Base-by-base conservation (phyloP, 306 rosid genomes). In the Vigna mungo region DNA sequence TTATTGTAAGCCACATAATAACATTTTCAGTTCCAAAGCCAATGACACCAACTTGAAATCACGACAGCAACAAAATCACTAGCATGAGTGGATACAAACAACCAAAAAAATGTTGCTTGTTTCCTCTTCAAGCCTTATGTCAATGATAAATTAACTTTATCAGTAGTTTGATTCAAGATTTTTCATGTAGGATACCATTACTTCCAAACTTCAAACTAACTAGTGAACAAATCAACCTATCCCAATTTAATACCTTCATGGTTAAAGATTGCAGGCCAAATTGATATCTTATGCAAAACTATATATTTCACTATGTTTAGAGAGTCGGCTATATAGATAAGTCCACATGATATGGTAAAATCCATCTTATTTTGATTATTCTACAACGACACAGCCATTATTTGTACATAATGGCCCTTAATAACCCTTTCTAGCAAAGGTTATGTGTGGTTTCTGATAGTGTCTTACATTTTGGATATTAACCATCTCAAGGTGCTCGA, bases 141-240 rank as follows among this genome's bases (percentile, higher is more conserved):
- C 80, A 63, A 52, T 64, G 14, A 5, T 58, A 37, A 59, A 32
- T 44, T 48, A 25, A 41, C 10, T 9, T 8, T 68, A 20, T 51
- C 76, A 47, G 48, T 17, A 59, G 76, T 58, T 30, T 30, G 32
- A 30, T 30, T 30, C 64, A 64, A 23, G 32, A 10, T 36, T 51
- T 76, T 59, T 15, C 53, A 51, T 7, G 17, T 18, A 65, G 73
- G 5, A 55, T 55, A 82, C 18, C 36, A 34, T 16, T 13, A 10
- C 52, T 63, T 30, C 32, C 41, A 63, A 73, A 25, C 37, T 64
- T 60, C 15, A 27, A 34, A 71, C 64, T 52, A 34, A 52, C 43
- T 43, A 68, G 49, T 47, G 75, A 63, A 44, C 6, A 64, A 3
- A n/a, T 36, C 37, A 80, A 80, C 30, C 51, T 23, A 48, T 41